Conservation (phyloP, 441 rosid genomes). For the Arabidopsis lyrata region DNA sequence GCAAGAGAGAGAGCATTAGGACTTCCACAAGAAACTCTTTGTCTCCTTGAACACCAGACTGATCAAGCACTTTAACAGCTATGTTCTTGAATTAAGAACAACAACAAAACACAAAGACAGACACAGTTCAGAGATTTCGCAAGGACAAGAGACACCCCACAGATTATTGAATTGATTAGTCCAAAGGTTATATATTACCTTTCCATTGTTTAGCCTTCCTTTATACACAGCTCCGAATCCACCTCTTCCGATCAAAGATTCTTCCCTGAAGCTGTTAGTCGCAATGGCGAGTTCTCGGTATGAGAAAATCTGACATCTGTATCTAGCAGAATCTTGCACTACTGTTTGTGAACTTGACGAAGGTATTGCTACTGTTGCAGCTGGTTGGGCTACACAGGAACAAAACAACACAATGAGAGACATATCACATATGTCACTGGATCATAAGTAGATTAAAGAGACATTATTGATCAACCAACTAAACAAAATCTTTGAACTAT, state of each 20-base stretch:
- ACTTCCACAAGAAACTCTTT: conserved; percentile 72
- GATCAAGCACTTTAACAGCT: conserved; percentile 64
- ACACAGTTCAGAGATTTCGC: conserved; percentile 13
- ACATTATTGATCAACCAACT: conserved; percentile 3
- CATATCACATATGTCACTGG: background rate
- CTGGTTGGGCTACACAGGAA: conserved; percentile 27
- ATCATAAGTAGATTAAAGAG: background rate
- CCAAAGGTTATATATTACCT: conserved; percentile 42
- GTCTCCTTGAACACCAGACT: conserved; percentile 62
- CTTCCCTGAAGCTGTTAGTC: conserved; percentile 53
- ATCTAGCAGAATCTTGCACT: background rate
- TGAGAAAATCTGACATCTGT: conserved; percentile 37
- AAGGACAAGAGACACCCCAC: background rate
- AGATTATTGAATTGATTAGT: background rate
- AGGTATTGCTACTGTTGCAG: conserved; percentile 20
- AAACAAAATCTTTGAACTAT: background rate
- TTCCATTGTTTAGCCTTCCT: conserved; percentile 49
- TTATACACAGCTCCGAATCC: conserved; percentile 66
- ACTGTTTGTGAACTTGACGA: conserved; percentile 26
- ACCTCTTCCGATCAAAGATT: conserved; percentile 62
- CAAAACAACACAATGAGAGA: conserved; percentile 16
- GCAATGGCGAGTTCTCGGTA: conserved; percentile 58
- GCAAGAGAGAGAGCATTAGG: conserved; percentile 65
- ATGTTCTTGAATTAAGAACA: conserved; percentile 47
- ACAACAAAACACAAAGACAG: background rate